These are phyloP conservation scores for Dillenia suffruticosa DNA, from an alignment of 164 flowering plant genomes.

Conservation along the genomic window DNA sequence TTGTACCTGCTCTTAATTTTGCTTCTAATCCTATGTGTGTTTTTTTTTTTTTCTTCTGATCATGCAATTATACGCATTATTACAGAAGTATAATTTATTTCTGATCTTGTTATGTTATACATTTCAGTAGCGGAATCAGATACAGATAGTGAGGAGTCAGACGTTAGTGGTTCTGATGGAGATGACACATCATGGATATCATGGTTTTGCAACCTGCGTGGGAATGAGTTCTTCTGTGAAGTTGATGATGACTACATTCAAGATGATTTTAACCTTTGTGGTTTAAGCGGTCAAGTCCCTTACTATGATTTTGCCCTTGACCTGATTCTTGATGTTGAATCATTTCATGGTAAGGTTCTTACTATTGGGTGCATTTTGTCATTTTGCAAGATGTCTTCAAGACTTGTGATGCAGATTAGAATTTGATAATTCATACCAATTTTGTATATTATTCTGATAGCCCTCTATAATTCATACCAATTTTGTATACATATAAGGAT, in stretches of 20 bases:
- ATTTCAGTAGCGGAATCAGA: constrained; percentile 63
- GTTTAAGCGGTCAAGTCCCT: constrained; percentile 81
- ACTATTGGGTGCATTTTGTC: not conserved
- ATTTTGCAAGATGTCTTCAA: not conserved
- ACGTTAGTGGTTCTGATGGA: constrained; percentile 85
- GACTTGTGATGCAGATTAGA: too few relatives aligned
- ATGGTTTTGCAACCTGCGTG: constrained; percentile 86
- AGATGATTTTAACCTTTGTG: constrained; percentile 85
- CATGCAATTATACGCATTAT: not conserved
- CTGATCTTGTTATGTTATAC: constrained; percentile 8
- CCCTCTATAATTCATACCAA: too few relatives aligned
- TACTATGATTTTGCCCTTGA: constrained; percentile 90
- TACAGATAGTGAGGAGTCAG: constrained; percentile 78
- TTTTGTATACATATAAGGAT: too few relatives aligned
- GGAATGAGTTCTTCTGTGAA: constrained; percentile 85
- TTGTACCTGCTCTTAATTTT: too few relatives aligned
- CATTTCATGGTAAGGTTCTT: constrained; percentile 62
- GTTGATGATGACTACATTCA: constrained; percentile 91
- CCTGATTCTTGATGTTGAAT: constrained; percentile 78
- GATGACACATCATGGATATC: constrained; percentile 87
- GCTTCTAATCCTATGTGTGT: not conserved
- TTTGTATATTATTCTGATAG: too few relatives aligned
- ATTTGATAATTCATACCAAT: too few relatives aligned
- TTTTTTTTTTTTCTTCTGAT: not conserved
- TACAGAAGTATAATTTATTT: not conserved